Evolutionary conservation across 345 rosid species (phyloP).

Genomic region (Aurinia saxatilis): DNA sequence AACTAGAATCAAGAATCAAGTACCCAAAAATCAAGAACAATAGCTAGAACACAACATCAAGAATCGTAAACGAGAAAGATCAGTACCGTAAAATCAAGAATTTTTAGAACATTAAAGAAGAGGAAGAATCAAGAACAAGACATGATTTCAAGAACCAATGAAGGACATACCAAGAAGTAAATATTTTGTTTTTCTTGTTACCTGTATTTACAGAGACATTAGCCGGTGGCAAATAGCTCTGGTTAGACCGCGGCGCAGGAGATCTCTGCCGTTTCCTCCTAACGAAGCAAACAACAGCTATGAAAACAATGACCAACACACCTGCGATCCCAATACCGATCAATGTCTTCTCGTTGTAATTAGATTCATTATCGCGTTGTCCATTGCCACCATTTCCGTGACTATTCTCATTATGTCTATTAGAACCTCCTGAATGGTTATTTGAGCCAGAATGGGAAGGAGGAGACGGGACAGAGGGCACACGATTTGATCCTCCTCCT

Average conservation of each 20-base stretch:
- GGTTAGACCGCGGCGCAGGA: slow-evolving; percentile 18
- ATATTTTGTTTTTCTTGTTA: not conserved
- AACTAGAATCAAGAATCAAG: not conserved
- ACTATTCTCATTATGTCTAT: not conserved
- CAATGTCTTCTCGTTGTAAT: slow-evolving; percentile 18
- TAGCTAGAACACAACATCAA: not conserved
- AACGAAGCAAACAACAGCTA: slow-evolving; percentile 30
- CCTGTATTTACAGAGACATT: slow-evolving; percentile 41
- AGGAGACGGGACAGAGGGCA: slow-evolving; percentile 21
- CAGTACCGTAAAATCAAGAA: too few relatives aligned
- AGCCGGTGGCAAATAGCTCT: slow-evolving; percentile 31
- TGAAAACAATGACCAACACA: slow-evolving; percentile 26
- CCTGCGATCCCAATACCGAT: slow-evolving; percentile 35
- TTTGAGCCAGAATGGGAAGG: slow-evolving; percentile 14
- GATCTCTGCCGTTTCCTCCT: slow-evolving; percentile 29
- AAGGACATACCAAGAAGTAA: not conserved
- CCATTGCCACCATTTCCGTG: not conserved
- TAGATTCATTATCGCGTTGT: not conserved
- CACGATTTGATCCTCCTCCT: slow-evolving; percentile 4
- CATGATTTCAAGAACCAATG: slow-evolving; percentile 8
- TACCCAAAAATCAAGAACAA: not conserved
- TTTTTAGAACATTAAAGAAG: too few relatives aligned
- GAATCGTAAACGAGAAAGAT: not conserved
- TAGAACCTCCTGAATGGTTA: slow-evolving; percentile 1
- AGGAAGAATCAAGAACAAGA: not conserved